Conservation (phyloP, 2,329 filamentous ascomycete species). For the Paracoccidioides lutzii region DNA sequence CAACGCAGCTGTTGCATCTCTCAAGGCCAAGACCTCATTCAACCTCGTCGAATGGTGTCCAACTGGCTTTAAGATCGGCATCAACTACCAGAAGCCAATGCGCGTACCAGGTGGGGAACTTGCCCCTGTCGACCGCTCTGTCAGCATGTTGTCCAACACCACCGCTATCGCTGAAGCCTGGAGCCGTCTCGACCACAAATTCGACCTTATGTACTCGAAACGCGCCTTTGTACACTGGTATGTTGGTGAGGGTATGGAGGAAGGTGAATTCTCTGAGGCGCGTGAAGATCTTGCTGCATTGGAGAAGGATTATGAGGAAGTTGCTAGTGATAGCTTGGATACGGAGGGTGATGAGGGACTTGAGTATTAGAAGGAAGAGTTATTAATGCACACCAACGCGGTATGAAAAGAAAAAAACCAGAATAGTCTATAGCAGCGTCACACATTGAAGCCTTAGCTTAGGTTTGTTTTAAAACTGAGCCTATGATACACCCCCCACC, state of each 20-base stretch:
- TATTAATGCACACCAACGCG: neutral
- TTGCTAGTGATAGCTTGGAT: conserved; percentile 55
- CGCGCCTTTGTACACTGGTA: conserved; percentile 61
- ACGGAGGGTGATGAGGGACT: conserved; percentile 45
- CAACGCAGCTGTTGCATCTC: conserved; percentile 44
- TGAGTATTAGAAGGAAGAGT: conserved; percentile 20
- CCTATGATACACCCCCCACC: neutral
- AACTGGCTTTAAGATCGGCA: conserved; percentile 56
- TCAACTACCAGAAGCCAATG: conserved; percentile 51
- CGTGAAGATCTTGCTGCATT: conserved; percentile 74
- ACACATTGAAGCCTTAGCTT: no score
- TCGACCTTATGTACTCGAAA: conserved; percentile 59
- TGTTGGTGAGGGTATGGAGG: conserved; percentile 84
- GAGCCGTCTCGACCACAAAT: conserved; percentile 52
- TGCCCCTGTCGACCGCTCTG: conserved; percentile 41
- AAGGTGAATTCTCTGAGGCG: conserved; percentile 79
- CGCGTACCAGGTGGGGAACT: conserved; percentile 42
- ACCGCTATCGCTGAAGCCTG: conserved; percentile 55
- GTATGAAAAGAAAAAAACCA: neutral
- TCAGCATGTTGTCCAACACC: conserved; percentile 55
- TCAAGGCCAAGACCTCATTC: conserved; percentile 53
- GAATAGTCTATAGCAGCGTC: neutral
- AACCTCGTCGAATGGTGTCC: conserved; percentile 58
- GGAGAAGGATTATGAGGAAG: conserved; percentile 80
- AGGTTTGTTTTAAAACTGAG: neutral